Evolutionary conservation across 2,329 filamentous ascomycete species (phyloP).

Genomic region (Calycina herbarum): DNA sequence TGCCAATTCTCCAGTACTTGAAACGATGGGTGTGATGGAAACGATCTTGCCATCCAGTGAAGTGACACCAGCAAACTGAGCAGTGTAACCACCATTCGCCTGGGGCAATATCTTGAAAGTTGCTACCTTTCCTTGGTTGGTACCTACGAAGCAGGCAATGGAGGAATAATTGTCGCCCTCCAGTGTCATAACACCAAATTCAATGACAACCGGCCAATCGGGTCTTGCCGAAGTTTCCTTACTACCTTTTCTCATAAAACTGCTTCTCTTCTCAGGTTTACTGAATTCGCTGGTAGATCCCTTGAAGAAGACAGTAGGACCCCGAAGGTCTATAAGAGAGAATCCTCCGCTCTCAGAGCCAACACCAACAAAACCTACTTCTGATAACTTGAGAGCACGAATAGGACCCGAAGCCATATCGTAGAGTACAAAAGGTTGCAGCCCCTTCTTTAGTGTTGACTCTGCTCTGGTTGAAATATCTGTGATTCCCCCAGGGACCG

Average conservation of each 20-base stretch:
- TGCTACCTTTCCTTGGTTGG: constrained; percentile 76
- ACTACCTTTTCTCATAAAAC: constrained; percentile 62
- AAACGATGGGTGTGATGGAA: constrained; percentile 75
- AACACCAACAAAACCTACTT: constrained; percentile 86
- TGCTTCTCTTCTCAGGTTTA: constrained; percentile 74
- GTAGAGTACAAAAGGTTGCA: constrained; percentile 78
- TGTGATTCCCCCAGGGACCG: constrained; percentile 69
- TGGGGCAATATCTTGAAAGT: constrained; percentile 90
- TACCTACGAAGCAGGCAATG: constrained; percentile 89
- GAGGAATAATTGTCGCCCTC: constrained; percentile 96
- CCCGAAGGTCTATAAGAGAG: constrained; percentile 82
- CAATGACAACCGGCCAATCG: constrained; percentile 79
- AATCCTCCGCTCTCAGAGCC: constrained; percentile 83
- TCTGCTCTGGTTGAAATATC: constrained; percentile 75
- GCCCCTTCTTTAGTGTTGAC: constrained; percentile 70
- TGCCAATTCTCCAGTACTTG: constrained; percentile 74
- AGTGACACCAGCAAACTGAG: constrained; percentile 67
- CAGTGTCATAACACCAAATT: constrained; percentile 91
- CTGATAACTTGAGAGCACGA: constrained; percentile 78
- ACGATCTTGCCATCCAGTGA: constrained; percentile 70
- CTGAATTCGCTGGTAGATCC: constrained; percentile 70
- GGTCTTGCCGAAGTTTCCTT: constrained; percentile 48
- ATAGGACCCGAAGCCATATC: constrained; percentile 82
- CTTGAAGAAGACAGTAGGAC: constrained; percentile 79
- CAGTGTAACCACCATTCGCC: constrained; percentile 66